Percentiles rank a stretch among this genome's conserved stretches.
phyloP scores from a whole-genome alignment of 345 rosid genomes.

The Gynandropsis gynandra region DNA sequence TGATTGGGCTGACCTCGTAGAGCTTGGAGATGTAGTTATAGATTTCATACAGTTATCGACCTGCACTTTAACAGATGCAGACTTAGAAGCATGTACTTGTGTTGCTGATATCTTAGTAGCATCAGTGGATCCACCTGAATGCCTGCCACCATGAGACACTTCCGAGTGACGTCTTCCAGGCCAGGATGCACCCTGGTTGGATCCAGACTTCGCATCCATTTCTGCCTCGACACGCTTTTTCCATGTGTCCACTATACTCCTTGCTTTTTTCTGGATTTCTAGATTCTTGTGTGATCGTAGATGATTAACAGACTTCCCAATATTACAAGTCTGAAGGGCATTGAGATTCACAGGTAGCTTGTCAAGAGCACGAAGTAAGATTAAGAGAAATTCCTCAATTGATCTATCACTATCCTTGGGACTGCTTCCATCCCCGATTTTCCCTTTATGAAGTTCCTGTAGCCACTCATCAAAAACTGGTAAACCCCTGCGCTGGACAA shows the following conservation, averaged over 20 bases:
- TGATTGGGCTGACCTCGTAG: constrained; percentile 44
- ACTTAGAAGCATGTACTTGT: constrained; percentile 55
- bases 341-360: constrained; percentile 87
- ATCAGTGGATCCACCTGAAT: constrained; percentile 50
- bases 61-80: constrained; percentile 43
- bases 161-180: constrained; percentile 63
- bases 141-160: constrained; percentile 53
- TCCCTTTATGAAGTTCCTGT: constrained; percentile 91
- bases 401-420: constrained; percentile 35
- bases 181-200: constrained; percentile 63
- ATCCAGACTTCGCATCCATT: constrained; percentile 77
- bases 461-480: constrained; percentile 94
- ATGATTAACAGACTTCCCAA: constrained; percentile 91
- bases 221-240: constrained; percentile 96
- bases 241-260: constrained; percentile 94
- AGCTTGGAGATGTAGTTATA: constrained; percentile 43
- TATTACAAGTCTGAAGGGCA: constrained; percentile 84
- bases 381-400: constrained; percentile 67
- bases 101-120: constrained; percentile 47
- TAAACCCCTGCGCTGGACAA: constrained; percentile 83
- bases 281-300: constrained; percentile 66
- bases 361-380: constrained; percentile 81
- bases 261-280: constrained; percentile 88
- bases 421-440: constrained; percentile 55
- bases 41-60: constrained; percentile 46